Conservation (phyloP, 108 stramenopile genomes). For the Fistulifera pelliculosa region DNA sequence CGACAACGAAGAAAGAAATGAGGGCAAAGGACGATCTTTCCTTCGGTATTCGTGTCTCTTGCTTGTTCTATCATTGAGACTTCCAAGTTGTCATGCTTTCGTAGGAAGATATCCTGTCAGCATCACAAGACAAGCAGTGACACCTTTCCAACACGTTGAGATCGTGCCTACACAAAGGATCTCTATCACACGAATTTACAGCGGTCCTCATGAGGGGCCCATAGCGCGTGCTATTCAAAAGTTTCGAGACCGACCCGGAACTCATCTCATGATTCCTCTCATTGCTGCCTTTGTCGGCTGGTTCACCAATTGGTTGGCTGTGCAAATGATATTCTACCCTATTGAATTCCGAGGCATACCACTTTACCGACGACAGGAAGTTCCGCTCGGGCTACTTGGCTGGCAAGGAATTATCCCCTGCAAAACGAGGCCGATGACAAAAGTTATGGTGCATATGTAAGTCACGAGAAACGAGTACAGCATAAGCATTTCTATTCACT, state of each 20-base stretch:
- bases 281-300: conserved; percentile 91
- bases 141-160: too few relatives aligned
- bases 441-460: conserved; percentile 71
- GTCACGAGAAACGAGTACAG: too few relatives aligned
- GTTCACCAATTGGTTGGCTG: conserved; percentile 89
- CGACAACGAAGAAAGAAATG: too few relatives aligned
- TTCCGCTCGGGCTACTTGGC: conserved; percentile 68
- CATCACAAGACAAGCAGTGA: too few relatives aligned
- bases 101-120: too few relatives aligned
- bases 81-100: too few relatives aligned
- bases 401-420: conserved; percentile 89
- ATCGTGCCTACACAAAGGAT: too few relatives aligned
- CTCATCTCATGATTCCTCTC: conserved; percentile 75
- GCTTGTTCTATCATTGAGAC: too few relatives aligned
- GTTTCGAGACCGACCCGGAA: conserved; percentile 14
- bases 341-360: conserved; percentile 73
- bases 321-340: conserved; percentile 75
- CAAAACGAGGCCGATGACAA: conserved; percentile 75
- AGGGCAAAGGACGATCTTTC: too few relatives aligned
- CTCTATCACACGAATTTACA: too few relatives aligned
- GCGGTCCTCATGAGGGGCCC: neutral
- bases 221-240: conserved; percentile 3
- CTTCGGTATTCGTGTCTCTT: too few relatives aligned
- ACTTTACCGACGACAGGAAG: conserved; percentile 42
- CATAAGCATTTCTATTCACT: too few relatives aligned